Conservation (phyloP, 306 rosid genomes). For the Corylus avellana region DNA sequence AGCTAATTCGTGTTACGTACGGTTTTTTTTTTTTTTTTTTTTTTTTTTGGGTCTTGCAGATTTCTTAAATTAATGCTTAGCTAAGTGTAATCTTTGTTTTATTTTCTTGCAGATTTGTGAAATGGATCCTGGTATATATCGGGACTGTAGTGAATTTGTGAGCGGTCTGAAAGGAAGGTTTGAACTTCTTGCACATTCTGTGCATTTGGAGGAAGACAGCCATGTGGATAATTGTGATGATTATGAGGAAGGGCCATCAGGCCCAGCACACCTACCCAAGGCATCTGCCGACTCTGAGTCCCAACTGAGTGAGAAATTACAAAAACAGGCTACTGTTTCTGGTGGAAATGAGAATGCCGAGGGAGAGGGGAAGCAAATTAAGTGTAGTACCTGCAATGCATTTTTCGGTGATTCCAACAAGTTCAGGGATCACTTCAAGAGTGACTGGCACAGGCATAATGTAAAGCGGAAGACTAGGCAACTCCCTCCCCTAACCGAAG, state of each 20-base stretch:
- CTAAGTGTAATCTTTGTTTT: not conserved
- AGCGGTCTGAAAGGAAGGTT: slow-evolving; percentile 67
- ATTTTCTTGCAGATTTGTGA: slow-evolving; percentile 57
- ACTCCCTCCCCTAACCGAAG: slow-evolving; percentile 78
- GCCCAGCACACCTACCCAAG: slow-evolving; percentile 28
- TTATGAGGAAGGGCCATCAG: slow-evolving; percentile 45
- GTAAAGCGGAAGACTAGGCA: slow-evolving; percentile 78
- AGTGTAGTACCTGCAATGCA: slow-evolving; percentile 67
- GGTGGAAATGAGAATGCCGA: slow-evolving; percentile 29
- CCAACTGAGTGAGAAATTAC: slow-evolving; percentile 59
- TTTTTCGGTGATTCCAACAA: slow-evolving; percentile 56
- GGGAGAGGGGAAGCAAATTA: slow-evolving; percentile 67
- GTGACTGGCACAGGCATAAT: slow-evolving; percentile 96
- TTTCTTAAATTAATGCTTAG: slow-evolving; percentile 45
- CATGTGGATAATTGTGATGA: slow-evolving; percentile 71
- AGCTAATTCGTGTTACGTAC: not conserved
- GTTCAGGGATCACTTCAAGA: slow-evolving; percentile 87
- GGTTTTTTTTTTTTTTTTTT: not conserved
- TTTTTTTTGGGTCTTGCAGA: slow-evolving; percentile 26
- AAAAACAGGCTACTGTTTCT: slow-evolving; percentile 60
- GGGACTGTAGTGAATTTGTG: slow-evolving; percentile 75
- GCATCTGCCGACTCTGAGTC: slow-evolving; percentile 46
- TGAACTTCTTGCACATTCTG: slow-evolving; percentile 85
- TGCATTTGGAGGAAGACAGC: slow-evolving; percentile 73
- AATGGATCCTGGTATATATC: slow-evolving; percentile 81